Conservation (phyloP, 345 rosid genomes). For the Acer campestre region DNA sequence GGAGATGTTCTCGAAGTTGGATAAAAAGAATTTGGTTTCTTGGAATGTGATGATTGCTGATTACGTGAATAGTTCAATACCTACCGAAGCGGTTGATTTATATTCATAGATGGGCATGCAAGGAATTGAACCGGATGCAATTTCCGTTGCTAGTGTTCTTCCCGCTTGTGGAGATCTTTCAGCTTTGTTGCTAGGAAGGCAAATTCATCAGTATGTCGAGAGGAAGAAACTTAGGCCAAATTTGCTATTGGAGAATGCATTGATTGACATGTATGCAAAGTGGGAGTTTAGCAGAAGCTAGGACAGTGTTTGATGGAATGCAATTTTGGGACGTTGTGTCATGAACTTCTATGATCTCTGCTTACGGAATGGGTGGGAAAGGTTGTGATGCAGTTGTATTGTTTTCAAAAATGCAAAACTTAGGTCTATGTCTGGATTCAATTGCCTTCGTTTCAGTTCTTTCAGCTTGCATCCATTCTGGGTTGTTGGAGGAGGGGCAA, state of each 20-base stretch:
- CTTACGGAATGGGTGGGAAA: too few species aligned
- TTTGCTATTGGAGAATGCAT: conserved; percentile 33
- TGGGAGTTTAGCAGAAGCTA: conserved; percentile 53
- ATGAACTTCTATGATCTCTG: too few species aligned
- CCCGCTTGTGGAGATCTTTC: conserved; percentile 82
- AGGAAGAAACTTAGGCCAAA: conserved; percentile 61
- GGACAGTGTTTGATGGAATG: too few species aligned
- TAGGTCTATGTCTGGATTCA: too few species aligned
- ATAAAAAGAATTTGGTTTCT: conserved; percentile 51
- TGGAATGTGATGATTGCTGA: conserved; percentile 84
- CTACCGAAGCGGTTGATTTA: conserved; percentile 61
- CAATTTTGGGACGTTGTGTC: too few species aligned
- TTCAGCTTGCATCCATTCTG: too few species aligned
- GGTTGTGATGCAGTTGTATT: too few species aligned
- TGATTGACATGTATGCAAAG: conserved; percentile 88
- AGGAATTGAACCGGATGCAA: conserved; percentile 63
- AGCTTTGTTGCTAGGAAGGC: conserved; percentile 57
- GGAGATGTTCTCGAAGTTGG: conserved; percentile 59
- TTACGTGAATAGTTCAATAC: conserved; percentile 58
- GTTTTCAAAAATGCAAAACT: too few species aligned
- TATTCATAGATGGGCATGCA: conserved; percentile 50
- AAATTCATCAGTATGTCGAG: conserved; percentile 46
- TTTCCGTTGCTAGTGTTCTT: conserved; percentile 63
- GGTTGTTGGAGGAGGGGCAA: too few species aligned
- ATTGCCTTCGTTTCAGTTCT: too few species aligned